These are phyloP conservation scores for Artemisia annua DNA, from an alignment of 129 eudicot species.

Conservation along the genomic window DNA sequence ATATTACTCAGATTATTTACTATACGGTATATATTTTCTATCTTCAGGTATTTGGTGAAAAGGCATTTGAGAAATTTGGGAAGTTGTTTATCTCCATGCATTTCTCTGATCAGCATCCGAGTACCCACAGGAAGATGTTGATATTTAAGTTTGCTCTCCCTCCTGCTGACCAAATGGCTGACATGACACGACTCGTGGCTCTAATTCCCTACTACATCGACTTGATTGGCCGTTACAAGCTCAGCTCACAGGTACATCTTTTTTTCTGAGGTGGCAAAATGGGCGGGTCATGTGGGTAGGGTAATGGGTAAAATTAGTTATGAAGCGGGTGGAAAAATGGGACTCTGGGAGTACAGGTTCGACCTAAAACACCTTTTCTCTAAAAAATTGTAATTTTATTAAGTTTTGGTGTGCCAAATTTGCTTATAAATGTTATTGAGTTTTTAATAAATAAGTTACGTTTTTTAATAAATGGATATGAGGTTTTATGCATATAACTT, in stretches of 20 bases:
- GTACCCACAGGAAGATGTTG: constrained; percentile 67
- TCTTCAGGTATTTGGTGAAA: constrained; percentile 81
- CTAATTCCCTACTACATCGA: constrained; percentile 88
- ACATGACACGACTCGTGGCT: constrained; percentile 77
- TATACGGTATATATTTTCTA: background rate
- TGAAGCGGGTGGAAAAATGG: background rate
- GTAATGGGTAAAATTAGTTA: constrained; percentile 1
- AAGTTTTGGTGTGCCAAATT: background rate
- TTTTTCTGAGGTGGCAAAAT: constrained; percentile 5
- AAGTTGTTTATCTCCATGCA: constrained; percentile 85
- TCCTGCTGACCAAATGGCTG: constrained; percentile 62
- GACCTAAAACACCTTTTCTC: no score
- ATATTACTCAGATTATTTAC: background rate
- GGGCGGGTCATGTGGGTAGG: background rate
- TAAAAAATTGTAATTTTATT: no score
- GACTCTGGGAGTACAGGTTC: no score
- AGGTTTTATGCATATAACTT: no score
- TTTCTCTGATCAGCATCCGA: constrained; percentile 81
- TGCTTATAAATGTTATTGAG: background rate
- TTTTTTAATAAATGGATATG: no score
- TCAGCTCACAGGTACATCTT: constrained; percentile 72
- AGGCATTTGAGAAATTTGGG: constrained; percentile 76
- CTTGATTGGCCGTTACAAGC: constrained; percentile 80
- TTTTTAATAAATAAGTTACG: no score
- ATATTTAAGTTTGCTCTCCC: constrained; percentile 91